Percentiles rank a stretch among this genome's conserved stretches.
Evolutionary conservation across 331 rosid genomes (phyloP).

Genomic region (Telfairia occidentalis): DNA sequence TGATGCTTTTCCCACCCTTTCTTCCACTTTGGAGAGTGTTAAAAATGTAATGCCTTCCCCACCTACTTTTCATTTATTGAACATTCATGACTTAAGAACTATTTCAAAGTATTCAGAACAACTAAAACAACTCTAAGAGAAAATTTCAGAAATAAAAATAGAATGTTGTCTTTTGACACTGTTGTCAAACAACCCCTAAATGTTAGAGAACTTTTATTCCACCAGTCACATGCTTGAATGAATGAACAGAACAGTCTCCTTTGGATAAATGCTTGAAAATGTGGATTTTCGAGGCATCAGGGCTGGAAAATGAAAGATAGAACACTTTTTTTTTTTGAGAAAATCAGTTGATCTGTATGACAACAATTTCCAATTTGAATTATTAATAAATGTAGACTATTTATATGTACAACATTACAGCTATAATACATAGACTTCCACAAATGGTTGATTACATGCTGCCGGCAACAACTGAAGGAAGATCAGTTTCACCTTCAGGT

Average conservation of each 20-base stretch:
- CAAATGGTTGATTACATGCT: slow-evolving; percentile 55
- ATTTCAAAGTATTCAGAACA: no score
- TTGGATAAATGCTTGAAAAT: background rate
- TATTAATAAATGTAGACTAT: background rate
- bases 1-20: background rate
- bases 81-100: no score
- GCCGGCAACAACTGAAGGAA: slow-evolving; percentile 57
- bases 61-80: background rate
- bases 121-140: no score
- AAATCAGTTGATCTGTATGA: background rate
- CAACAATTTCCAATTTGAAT: background rate
- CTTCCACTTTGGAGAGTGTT: background rate
- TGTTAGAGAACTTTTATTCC: background rate
- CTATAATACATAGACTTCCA: background rate
- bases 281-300: background rate
- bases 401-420: slow-evolving; percentile 11
- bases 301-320: background rate
- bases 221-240: background rate
- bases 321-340: background rate
- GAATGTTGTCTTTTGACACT: no score
- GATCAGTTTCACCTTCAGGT: slow-evolving; percentile 59
- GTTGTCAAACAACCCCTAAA: background rate
- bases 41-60: background rate
- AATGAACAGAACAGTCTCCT: background rate
- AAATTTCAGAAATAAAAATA: no score